Base-by-base conservation (phyloP, 768 basidiomycete species). In the Agrocybe pediades region DNA sequence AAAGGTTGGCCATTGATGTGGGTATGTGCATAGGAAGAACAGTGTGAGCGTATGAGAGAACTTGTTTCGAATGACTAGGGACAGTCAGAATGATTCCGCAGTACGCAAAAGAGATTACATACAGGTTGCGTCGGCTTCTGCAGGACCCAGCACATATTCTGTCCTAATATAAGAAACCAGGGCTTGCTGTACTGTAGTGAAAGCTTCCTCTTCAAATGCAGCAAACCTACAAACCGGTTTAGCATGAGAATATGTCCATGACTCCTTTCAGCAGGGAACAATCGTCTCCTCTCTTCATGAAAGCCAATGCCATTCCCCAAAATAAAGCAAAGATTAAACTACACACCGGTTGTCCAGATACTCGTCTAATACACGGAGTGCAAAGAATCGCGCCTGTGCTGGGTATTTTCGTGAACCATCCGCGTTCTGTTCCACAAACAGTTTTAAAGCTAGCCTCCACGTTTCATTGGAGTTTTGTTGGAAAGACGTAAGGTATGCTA, bases 31-130 rank as follows among this genome's bases (percentile, higher is more conserved):
- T 47, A 95, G 81, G 74, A 95, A 95, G 73, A 95, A 85, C 45
- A 92, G 81, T 1, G 92, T 90, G 54, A 95, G 77, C 30, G 92
- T 92, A 74, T 94, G 92, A 23, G 91, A 90, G 74, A 94, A 92
- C 70, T 97, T 97, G 78, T 98, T 98, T 66, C 95, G 87, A 50
- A 98, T 73, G 72, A 90, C 93, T 95, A 29, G 51, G 46, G 29
- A 33, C 36, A 19, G 30, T 13, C 16, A 43, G 41, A n/a, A 49
- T 40, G 36, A 41, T 41, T 26, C 43, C 8, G 45, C 39, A 25
- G 29, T 39, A 39, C 42, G 6, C 52, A 21, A 15, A 24, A 33
- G 13, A 52, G 59, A 47, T 13, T 79, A n/a, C 95, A 72, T 66
- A 95, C 95, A 97, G 46, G 87, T 66, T 46, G 91, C 85, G 58